Percentiles rank a stretch among this genome's conserved stretches.
phyloP scores from a whole-genome alignment of 768 basidiomycete genomes.

The Boletus rubescentipes region DNA sequence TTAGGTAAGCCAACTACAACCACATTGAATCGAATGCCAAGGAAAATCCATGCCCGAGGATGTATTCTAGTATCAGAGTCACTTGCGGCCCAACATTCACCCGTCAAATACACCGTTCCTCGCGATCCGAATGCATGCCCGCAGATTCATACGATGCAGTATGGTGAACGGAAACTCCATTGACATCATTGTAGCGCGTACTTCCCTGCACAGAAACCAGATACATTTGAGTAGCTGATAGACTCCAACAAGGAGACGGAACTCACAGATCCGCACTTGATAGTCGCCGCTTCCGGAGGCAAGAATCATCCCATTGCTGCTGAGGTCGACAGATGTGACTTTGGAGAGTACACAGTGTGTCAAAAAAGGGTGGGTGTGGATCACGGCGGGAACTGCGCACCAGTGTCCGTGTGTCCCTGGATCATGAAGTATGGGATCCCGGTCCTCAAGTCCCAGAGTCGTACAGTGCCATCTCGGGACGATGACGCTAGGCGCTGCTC shows the following conservation, averaged over 20 bases:
- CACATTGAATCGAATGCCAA: too few relatives aligned
- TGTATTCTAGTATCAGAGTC: slow-evolving; percentile 4
- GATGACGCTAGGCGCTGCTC: slow-evolving; percentile 37
- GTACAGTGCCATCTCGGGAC: slow-evolving; percentile 37
- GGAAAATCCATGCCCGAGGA: neutral
- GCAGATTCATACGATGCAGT: neutral
- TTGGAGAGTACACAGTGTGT: neutral
- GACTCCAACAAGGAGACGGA: slow-evolving; percentile 3
- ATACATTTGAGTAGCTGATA: slow-evolving; percentile 14
- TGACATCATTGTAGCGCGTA: slow-evolving; percentile 26
- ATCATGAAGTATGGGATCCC: slow-evolving; percentile 36
- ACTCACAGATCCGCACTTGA: slow-evolving; percentile 38
- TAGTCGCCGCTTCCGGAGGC: slow-evolving; percentile 40
- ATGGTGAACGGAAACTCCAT: neutral
- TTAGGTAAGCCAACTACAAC: slow-evolving; percentile 26
- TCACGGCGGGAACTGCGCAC: slow-evolving; percentile 25
- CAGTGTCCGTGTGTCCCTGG: slow-evolving; percentile 35
- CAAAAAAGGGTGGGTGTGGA: slow-evolving; percentile 17
- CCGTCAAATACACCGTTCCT: slow-evolving; percentile 6
- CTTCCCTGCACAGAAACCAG: slow-evolving; percentile 24
- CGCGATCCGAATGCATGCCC: slow-evolving; percentile 4
- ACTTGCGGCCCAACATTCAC: neutral
- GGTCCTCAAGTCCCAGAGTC: slow-evolving; percentile 36
- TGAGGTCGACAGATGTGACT: slow-evolving; percentile 42
- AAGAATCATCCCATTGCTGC: slow-evolving; percentile 29